Conservation (phyloP, 805 yeast species). For the Deakozyma indianensis region DNA sequence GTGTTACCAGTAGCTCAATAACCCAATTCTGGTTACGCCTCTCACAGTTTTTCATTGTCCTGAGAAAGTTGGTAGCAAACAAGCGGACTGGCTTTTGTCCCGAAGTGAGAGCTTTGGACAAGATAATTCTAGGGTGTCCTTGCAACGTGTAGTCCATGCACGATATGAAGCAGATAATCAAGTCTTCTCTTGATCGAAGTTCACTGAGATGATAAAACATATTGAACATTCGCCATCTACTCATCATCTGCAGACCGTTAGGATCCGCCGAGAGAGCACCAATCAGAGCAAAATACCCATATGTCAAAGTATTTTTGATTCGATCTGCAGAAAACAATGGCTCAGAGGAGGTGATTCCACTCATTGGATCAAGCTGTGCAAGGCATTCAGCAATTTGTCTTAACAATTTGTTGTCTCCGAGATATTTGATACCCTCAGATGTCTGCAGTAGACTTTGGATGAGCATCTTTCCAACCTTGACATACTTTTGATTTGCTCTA, state of each 20-base stretch:
- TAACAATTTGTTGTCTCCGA: conserved; percentile 59
- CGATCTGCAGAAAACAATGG: conserved; percentile 55
- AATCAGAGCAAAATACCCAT: conserved; percentile 66
- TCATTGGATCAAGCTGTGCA: conserved; percentile 68
- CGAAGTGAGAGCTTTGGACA: conserved; percentile 49
- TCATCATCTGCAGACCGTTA: conserved; percentile 55
- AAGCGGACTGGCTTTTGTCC: conserved; percentile 37
- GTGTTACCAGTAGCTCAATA: conserved; percentile 42
- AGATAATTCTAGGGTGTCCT: conserved; percentile 53
- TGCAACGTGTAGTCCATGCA: conserved; percentile 46
- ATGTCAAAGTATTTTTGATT: conserved; percentile 47
- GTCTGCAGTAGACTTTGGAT: conserved; percentile 49
- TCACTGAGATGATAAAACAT: conserved; percentile 59
- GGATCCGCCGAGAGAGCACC: conserved; percentile 52
- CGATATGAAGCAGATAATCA: conserved; percentile 42
- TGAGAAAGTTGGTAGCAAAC: conserved; percentile 42
- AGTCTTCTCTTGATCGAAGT: conserved; percentile 37
- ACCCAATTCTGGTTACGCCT: conserved; percentile 26
- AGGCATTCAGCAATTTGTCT: conserved; percentile 84
- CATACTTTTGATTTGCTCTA: conserved; percentile 35
- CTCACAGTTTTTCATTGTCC: conserved; percentile 19
- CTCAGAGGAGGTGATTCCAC: conserved; percentile 58
- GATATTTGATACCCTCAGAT: conserved; percentile 50
- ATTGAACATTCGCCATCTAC: conserved; percentile 75
- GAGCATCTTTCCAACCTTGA: conserved; percentile 62